Percentiles rank a stretch among this genome's conserved stretches.
phyloP scores from a whole-genome alignment of 2,329 filamentous ascomycete species.

The Plectosphaerella plurivora region DNA sequence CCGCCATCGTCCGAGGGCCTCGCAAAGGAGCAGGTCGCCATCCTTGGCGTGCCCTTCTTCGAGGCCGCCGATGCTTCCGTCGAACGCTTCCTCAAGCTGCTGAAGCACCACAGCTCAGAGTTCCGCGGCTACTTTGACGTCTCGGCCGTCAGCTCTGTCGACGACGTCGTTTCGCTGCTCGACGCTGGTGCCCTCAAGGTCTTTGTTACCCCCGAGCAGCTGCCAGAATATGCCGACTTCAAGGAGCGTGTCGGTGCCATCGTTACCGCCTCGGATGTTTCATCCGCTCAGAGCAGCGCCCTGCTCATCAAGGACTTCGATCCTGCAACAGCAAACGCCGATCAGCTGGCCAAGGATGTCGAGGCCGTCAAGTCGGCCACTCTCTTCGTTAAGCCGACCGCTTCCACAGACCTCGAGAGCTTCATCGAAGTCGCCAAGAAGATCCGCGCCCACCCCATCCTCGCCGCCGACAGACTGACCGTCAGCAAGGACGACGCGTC shows the following conservation, averaged over 20 bases:
- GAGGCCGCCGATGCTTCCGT: conserved; percentile 45
- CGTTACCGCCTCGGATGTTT: conserved; percentile 40
- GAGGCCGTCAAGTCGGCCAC: conserved; percentile 14
- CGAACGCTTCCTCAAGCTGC: conserved; percentile 40
- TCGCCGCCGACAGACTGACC: conserved; percentile 68
- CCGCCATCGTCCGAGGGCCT: conserved; percentile 50
- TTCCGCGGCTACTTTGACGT: conserved; percentile 73
- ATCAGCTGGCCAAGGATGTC: conserved; percentile 31
- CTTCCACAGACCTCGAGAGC: conserved; percentile 39
- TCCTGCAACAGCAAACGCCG: conserved; percentile 31
- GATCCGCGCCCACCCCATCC: conserved; percentile 62
- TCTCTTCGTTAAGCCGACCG: conserved; percentile 46
- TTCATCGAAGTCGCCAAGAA: conserved; percentile 45
- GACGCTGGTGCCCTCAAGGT: conserved; percentile 82
- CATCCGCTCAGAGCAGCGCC: conserved; percentile 42
- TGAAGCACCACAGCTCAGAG: conserved; percentile 44
- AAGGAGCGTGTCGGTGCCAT: conserved; percentile 52
- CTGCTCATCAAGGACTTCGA: conserved; percentile 51
- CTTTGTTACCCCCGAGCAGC: conserved; percentile 70
- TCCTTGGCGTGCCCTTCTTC: conserved; percentile 56
- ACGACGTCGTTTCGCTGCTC: conserved; percentile 75
- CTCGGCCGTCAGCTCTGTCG: conserved; percentile 59
- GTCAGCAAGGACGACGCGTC: conserved; percentile 58
- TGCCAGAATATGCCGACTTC: conserved; percentile 53
- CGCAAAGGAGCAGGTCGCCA: conserved; percentile 51